A percentile compares a stretch with the other conserved stretches of the same genome.
phyloP scores from a whole-genome alignment of 2,329 filamentous ascomycete species.

The Fusarium miscanthi region DNA sequence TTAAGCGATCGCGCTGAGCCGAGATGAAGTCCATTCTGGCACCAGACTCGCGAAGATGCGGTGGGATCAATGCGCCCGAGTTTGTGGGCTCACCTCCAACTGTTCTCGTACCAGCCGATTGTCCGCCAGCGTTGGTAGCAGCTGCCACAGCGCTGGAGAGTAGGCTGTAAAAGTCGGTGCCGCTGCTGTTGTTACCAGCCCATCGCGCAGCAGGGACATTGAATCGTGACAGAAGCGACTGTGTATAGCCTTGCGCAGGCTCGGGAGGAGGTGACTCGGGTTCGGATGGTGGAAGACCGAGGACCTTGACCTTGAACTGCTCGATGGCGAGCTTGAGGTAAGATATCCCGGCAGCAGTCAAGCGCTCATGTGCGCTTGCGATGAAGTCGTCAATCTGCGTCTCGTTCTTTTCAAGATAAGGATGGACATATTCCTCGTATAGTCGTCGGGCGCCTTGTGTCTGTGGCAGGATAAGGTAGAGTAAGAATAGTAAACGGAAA shows the following conservation, averaged over 20 bases:
- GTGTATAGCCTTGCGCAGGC: conserved; percentile 73
- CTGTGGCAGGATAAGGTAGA: conserved; percentile 96
- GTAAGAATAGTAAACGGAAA: conserved; percentile 85
- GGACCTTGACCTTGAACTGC: conserved; percentile 76
- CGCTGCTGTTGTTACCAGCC: conserved; percentile 58
- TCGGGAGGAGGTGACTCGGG: conserved; percentile 54
- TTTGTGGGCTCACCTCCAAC: conserved; percentile 39
- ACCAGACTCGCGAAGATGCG: conserved; percentile 69
- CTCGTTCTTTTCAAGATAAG: conserved; percentile 90
- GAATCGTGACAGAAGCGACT: conserved; percentile 86
- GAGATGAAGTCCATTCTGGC: conserved; percentile 81
- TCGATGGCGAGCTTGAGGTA: conserved; percentile 80
- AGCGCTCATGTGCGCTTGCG: conserved; percentile 79
- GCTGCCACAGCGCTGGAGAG: conserved; percentile 79
- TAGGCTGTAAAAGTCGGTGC: conserved; percentile 79
- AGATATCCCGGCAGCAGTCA: conserved; percentile 79
- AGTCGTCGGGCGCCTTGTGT: conserved; percentile 91
- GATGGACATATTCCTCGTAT: conserved; percentile 87
- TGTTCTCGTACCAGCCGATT: conserved; percentile 49
- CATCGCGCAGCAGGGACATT: conserved; percentile 79
- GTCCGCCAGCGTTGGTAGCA: conserved; percentile 59
- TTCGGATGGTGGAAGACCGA: conserved; percentile 76
- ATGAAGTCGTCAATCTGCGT: conserved; percentile 91
- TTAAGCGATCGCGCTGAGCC: conserved; percentile 81
- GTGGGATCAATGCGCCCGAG: conserved; percentile 75